Base-by-base conservation (phyloP, 1,284 basidiomycete genomes). In the Apiotrichum sp. region DNA sequence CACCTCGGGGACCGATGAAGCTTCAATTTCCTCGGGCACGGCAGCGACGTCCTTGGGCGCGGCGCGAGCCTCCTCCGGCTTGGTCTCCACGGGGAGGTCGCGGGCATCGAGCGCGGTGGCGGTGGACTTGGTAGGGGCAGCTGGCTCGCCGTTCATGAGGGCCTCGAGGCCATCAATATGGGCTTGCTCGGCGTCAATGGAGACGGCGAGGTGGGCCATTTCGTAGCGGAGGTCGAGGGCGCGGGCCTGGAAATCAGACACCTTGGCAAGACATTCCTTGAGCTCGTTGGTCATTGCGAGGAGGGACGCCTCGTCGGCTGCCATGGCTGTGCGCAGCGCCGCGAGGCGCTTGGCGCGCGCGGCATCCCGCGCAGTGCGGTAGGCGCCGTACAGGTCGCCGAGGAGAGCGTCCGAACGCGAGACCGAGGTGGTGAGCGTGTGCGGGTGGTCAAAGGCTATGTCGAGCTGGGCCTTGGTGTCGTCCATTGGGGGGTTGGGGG, bases 351-450 rank as follows among this genome's bases (percentile, higher is more conserved):
- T 50, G 14, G 29, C 7, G 6, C 48, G 48, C 13, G 48, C 39
- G 39, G 48, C 40, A 42, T 50, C 48, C 32, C 48, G 48, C 11
- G 48, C 48, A 29, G 39, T n/a, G 31, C 48, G 38, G 40, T 50
- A 50, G 40, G 48, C 48, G 32, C 39, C 38, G 48, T 50, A 50
- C 8, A 50, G 48, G 39, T 40, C 38, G 40, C 48, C 48, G 32
- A 50, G 31, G 34, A 50, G 48, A 42, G 48, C 48, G 48, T 50
- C 48, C 13, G 48, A 50, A 29, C 48, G 32, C 48, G 48, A 50
- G 22, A 50, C 48, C 38, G 48, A 50, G n/a, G 48, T 16, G 13
- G 48, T 41, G 14, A 50, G 48, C 11, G 48, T 42, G 48, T 50
- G 38, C 8, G 48, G 40, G 39, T n/a, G 29, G 48, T 50, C 48